Evolutionary conservation across 257 asterid genomes (phyloP), one percentile per base, ranked within the genome.

Genomic region (Lycium barbarum): DNA sequence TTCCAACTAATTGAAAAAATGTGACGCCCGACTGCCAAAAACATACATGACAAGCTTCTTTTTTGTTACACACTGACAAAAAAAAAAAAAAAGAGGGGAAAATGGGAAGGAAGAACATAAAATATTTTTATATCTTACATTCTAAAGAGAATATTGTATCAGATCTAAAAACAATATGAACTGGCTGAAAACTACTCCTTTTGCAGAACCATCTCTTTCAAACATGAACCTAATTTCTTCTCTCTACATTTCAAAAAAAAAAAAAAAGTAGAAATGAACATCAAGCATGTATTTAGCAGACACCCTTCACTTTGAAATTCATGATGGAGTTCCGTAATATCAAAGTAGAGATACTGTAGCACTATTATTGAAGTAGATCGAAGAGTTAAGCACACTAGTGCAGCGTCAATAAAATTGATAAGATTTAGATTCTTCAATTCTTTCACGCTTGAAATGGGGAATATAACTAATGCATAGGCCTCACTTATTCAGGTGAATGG

Each of bases 191-290:
- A 95, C 97, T 81, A 95, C 91, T 65, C 93, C 45, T 40, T 40
- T 40, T 40, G 45, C 45, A 40, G 45, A 40, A 40, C 99, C 98
- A 88, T 95, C 98, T 89, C 95, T 92, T 90, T 95, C 99, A 84
- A 93, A 91, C 99, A 95, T 94, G 82, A 80, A 90, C 85, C 99
- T 89, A 47, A 95, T 93, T 90, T 95, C 99, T 88, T 95, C 99
- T 90, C 97, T 94, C 99, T 95, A 91, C n/a, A n/a, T n/a, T n/a
- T n/a, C n/a, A n/a, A n/a, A n/a, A 35, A 79, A 86, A 73, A 88
- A 86, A 72, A 57, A 57, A 47, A 85, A 71, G 81, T 54, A 86
- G 84, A 55, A 84, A 76, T 53, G 83, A 62, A 40, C 12, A 54
- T 1, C 12, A 49, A 40, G 45, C 45, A 40, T 40, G n/a, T n/a